Percentiles rank a stretch among this genome's conserved stretches.
These are phyloP conservation scores for Oryza meyeriana DNA, from an alignment of 176 grass and related monocot genomes.

Conservation along the genomic window DNA sequence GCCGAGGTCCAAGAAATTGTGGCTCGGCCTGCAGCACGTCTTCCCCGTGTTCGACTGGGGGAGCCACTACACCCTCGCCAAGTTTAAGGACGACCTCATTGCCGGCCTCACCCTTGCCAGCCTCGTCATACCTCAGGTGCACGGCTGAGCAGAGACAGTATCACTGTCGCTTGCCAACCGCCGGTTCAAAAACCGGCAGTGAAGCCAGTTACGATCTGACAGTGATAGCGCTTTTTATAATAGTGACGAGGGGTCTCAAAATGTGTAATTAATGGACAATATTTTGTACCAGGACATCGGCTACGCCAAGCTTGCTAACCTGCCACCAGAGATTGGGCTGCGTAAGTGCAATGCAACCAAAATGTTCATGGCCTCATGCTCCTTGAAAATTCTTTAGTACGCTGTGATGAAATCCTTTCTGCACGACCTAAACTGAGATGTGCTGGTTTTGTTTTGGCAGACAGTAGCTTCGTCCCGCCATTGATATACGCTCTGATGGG, in stretches of 20 bases:
- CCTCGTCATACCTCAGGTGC: conserved; percentile 86
- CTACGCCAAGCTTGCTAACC: conserved; percentile 75
- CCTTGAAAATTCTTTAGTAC: too few relatives aligned
- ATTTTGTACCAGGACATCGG: conserved; percentile 68
- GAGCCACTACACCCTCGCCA: conserved; percentile 59
- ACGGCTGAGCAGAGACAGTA: neutral
- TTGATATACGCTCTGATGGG: conserved; percentile 84
- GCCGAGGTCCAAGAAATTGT: conserved; percentile 50
- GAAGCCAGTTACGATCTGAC: too few relatives aligned
- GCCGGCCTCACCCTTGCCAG: conserved; percentile 86
- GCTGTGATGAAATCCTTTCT: too few relatives aligned
- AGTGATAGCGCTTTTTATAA: neutral
- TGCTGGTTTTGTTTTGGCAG: conserved; percentile 26
- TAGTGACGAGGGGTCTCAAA: too few relatives aligned
- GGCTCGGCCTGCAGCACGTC: conserved; percentile 55
- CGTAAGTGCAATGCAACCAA: conserved; percentile 57
- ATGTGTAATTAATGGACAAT: neutral
- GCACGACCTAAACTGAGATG: neutral
- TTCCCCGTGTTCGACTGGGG: conserved; percentile 82
- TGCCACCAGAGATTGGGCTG: conserved; percentile 58
- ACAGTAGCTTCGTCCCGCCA: conserved; percentile 86
- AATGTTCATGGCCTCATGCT: neutral
- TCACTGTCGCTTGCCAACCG: too few relatives aligned
- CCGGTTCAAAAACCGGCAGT: too few relatives aligned
- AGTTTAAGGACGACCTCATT: conserved; percentile 72